Base-by-base conservation (phyloP, 495 filamentous ascomycete species). In the Hypoxylon cercidicola region DNA sequence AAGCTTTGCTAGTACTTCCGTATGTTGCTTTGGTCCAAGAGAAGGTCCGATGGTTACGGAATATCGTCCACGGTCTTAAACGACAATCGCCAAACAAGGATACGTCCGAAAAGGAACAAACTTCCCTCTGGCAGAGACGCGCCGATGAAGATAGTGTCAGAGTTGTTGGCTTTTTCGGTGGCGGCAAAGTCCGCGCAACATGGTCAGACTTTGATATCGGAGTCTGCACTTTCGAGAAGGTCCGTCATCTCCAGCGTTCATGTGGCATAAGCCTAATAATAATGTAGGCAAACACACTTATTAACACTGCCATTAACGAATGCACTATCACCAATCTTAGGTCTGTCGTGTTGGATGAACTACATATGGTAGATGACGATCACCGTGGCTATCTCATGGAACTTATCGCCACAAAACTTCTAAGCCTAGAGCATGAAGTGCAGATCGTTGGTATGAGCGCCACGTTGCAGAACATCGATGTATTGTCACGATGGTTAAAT, bases 371-470 rank as follows among this genome's bases (percentile, higher is more conserved):
- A 15, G 87, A 90, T 58, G 91, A 93, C 71, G 87, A 89, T 34
- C 83, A 86, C 66, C 86, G 91, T n/a, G 91, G 91, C 4, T 93
- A 93, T 67, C 80, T 93, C 0, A 77, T 95, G 51, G 91, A 95
- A 72, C 75, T 93, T n/a, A 85, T 93, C 77, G 85, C 88, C 4
- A 90, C 91, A 3, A 95, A 95, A 61, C 69, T 93, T 20, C 73
- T 93, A 6, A 83, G 89, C 50, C 77, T 93, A 10, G 88, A 85
- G 39, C 84, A 89, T 58, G 77, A 81, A 40, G 83, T 92, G 21
- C 91, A 95, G 64, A 87, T 95, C 20, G 79, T 93, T 51, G 91
- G 88, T 58, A 93, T 93, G 91, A 93, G 91, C 60, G 91, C 91
- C 13, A 93, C 91, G 2, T 73, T 93, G 30, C 54, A 92, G 89